Conservation (phyloP, 2,329 filamentous ascomycete species). For the Fusarium musae region DNA sequence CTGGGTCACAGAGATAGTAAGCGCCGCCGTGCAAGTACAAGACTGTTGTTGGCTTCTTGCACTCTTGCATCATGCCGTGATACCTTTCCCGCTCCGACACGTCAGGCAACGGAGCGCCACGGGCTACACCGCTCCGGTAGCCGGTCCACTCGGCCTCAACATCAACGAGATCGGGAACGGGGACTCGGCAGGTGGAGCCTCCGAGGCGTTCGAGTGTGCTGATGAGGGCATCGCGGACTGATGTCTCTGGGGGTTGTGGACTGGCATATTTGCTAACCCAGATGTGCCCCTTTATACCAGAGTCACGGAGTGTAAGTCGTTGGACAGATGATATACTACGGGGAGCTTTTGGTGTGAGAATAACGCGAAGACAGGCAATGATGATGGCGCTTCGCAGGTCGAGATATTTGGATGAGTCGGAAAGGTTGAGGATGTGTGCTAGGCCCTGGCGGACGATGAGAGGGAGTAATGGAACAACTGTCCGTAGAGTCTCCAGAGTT, state of each 20-base stretch:
- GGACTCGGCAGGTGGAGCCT: slow-evolving; percentile 21
- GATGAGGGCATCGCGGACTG: slow-evolving; percentile 67
- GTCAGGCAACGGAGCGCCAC: slow-evolving; percentile 61
- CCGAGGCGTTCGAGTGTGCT: slow-evolving; percentile 58
- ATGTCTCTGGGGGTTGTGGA: slow-evolving; percentile 66
- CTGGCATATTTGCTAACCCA: slow-evolving; percentile 82
- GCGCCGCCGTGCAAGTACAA: slow-evolving; percentile 83
- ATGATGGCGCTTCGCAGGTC: slow-evolving; percentile 80
- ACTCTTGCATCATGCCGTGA: slow-evolving; percentile 73
- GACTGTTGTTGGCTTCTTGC: slow-evolving; percentile 69
- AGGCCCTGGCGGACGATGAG: slow-evolving; percentile 70
- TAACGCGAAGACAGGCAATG: slow-evolving; percentile 75
- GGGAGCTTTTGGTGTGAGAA: slow-evolving; percentile 61
- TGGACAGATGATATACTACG: slow-evolving; percentile 71
- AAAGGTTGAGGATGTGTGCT: slow-evolving; percentile 73
- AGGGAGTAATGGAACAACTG: slow-evolving; percentile 67
- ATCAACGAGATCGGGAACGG: slow-evolving; percentile 63
- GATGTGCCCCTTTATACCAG: slow-evolving; percentile 78
- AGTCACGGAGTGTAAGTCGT: slow-evolving; percentile 68
- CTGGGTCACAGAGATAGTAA: slow-evolving; percentile 77
- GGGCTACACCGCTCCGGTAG: slow-evolving; percentile 66
- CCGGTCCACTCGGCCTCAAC: slow-evolving; percentile 83
- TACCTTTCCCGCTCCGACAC: slow-evolving; percentile 74
- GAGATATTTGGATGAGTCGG: slow-evolving; percentile 78
- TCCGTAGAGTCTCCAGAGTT: slow-evolving; percentile 34